A percentile compares a stretch with the other conserved stretches of the same genome.
Conservation (phyloP, 108 stramenopile species). For the Skeletonema grethae region DNA sequence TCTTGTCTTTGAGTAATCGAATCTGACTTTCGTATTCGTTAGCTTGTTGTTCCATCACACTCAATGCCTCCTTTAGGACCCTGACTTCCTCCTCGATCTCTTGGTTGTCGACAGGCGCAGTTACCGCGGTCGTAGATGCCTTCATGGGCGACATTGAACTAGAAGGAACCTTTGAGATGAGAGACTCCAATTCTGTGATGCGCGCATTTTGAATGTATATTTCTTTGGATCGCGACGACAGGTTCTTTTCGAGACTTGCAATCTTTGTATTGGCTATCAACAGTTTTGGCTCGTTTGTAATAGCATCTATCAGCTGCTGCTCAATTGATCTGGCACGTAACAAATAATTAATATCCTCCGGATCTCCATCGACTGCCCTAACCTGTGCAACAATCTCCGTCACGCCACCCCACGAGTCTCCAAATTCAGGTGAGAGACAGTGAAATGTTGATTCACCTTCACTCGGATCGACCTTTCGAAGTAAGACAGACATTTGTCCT, state of each 20-base stretch:
- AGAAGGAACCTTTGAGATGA: constrained; percentile 58
- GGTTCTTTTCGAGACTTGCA: constrained; percentile 73
- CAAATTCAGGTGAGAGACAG: constrained; percentile 77
- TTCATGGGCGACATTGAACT: constrained; percentile 52
- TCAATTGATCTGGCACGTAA: constrained; percentile 68
- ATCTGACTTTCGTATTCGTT: constrained; percentile 87
- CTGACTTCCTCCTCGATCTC: constrained; percentile 69
- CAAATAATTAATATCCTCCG: constrained; percentile 75
- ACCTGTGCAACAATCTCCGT: constrained; percentile 57
- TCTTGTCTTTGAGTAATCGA: constrained; percentile 67
- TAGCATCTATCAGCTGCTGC: constrained; percentile 55
- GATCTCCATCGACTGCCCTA: constrained; percentile 66
- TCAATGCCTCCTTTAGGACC: constrained; percentile 79
- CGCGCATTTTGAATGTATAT: constrained; percentile 71
- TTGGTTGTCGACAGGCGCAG: constrained; percentile 55
- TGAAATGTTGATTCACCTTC: constrained; percentile 51
- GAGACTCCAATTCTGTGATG: constrained; percentile 71
- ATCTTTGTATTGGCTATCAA: constrained; percentile 59
- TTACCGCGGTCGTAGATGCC: constrained; percentile 30
- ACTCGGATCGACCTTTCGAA: constrained; percentile 26
- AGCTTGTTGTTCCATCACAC: constrained; percentile 76
- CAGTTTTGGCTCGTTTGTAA: constrained; percentile 71
- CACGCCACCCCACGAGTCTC: constrained; percentile 78
- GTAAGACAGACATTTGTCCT: constrained; percentile 26
- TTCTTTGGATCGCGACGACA: constrained; percentile 73